Evolutionary conservation across 306 rosid species (phyloP).

Genomic region (Quercus robur): DNA sequence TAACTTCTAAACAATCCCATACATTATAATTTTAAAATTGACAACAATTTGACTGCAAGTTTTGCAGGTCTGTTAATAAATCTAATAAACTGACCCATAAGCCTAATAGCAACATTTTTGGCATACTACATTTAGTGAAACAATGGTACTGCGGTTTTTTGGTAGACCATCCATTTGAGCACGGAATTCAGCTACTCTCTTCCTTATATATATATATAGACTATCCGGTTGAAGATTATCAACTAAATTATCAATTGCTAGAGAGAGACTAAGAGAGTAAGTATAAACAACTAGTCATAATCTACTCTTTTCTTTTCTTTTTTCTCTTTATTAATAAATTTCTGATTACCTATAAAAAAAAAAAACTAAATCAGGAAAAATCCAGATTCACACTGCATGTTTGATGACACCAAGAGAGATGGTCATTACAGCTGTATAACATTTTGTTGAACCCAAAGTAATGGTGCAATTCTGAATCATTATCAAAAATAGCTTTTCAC

Average conservation of each 20-base stretch:
- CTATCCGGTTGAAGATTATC: background rate
- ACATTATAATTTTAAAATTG: background rate
- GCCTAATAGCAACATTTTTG: background rate
- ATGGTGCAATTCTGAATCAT: background rate
- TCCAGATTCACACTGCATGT: background rate
- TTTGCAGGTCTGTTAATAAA: background rate
- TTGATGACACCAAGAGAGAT: conserved; percentile 9
- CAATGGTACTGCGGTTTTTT: no score
- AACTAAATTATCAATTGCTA: background rate
- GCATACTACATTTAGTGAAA: no score
- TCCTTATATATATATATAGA: background rate
- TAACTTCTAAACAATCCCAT: background rate
- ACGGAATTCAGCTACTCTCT: no score
- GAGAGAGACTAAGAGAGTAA: background rate
- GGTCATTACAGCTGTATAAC: background rate
- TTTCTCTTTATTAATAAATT: no score
- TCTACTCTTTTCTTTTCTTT: no score
- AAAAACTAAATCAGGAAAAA: background rate
- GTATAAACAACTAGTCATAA: background rate
- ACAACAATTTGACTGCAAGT: background rate
- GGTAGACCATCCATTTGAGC: no score
- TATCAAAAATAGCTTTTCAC: conserved; percentile 20
- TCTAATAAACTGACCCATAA: background rate
- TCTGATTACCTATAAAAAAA: no score
- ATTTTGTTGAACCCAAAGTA: background rate